Conservation (phyloP, 2,329 filamentous ascomycete genomes). For the Penicillium janthinellum region DNA sequence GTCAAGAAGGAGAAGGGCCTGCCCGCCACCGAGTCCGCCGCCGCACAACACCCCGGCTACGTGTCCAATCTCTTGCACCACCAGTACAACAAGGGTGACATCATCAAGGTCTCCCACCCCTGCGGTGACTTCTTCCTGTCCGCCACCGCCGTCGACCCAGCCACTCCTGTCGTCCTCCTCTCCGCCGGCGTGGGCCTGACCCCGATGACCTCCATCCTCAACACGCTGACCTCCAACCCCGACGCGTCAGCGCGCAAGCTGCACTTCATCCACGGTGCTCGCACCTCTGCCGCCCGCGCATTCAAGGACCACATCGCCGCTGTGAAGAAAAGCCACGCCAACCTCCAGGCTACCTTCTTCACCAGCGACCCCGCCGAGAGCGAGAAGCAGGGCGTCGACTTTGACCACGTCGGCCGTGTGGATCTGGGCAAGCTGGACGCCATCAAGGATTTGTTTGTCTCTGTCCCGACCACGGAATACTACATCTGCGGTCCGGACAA, state of each 20-base stretch:
- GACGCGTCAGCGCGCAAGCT: conserved; percentile 52
- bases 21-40: conserved; percentile 47
- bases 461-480: conserved; percentile 61
- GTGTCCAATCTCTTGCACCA: conserved; percentile 72
- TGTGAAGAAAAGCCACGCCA: conserved; percentile 46
- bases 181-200: conserved; percentile 64
- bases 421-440: conserved; percentile 59
- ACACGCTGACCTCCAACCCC: conserved; percentile 50
- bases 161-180: conserved; percentile 59
- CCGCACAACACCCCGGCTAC: conserved; percentile 60
- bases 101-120: conserved; percentile 67
- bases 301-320: conserved; percentile 57
- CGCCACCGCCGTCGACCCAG: conserved; percentile 33
- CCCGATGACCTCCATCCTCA: conserved; percentile 63
- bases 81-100: conserved; percentile 61
- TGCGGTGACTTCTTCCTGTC: conserved; percentile 61
- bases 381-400: conserved; percentile 58
- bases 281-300: conserved; percentile 49
- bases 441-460: conserved; percentile 57
- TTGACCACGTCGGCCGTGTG: conserved; percentile 61
- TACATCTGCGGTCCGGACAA: conserved; percentile 70
- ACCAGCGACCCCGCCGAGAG: conserved; percentile 52
- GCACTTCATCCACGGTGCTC: conserved; percentile 63
- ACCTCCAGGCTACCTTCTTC: conserved; percentile 61
- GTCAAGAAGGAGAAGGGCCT: conserved; percentile 68